Conservation (phyloP, 371 early-diverging fungal genomes). For the Phascolomyces articulosus region DNA sequence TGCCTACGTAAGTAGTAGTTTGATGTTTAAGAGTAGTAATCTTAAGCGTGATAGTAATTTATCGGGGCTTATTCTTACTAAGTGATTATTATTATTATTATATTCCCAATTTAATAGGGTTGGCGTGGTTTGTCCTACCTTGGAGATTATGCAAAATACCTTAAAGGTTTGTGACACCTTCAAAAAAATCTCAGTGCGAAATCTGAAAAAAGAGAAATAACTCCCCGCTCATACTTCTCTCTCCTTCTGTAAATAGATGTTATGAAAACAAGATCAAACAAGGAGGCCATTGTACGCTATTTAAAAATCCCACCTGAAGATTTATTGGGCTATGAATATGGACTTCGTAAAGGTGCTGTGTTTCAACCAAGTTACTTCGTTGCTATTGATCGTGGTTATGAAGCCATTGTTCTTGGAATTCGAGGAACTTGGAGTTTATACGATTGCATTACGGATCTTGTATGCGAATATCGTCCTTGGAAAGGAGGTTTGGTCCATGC, state of each 20-base stretch:
- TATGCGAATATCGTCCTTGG: constrained; percentile 86
- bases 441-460: constrained; percentile 83
- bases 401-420: constrained; percentile 75
- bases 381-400: constrained; percentile 63
- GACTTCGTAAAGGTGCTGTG: constrained; percentile 58
- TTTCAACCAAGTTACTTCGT: constrained; percentile 83
- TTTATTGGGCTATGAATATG: constrained; percentile 77
- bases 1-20: constrained; percentile 40
- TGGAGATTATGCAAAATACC: constrained; percentile 39
- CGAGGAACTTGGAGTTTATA: constrained; percentile 84
- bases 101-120: constrained; percentile 20
- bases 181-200: too few species aligned
- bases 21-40: not conserved
- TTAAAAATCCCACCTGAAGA: constrained; percentile 69
- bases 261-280: constrained; percentile 68
- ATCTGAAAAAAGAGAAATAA: not conserved
- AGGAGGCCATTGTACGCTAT: constrained; percentile 67
- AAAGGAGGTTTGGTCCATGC: constrained; percentile 84
- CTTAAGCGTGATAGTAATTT: not conserved
- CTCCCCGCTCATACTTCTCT: not conserved
- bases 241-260: constrained; percentile 55
- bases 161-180: constrained; percentile 25
- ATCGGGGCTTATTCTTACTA: not conserved
- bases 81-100: too few species aligned
- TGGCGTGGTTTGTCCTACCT: constrained; percentile 47